Base-by-base conservation (phyloP, 2,329 filamentous ascomycete genomes). In the Colletotrichum magnum region DNA sequence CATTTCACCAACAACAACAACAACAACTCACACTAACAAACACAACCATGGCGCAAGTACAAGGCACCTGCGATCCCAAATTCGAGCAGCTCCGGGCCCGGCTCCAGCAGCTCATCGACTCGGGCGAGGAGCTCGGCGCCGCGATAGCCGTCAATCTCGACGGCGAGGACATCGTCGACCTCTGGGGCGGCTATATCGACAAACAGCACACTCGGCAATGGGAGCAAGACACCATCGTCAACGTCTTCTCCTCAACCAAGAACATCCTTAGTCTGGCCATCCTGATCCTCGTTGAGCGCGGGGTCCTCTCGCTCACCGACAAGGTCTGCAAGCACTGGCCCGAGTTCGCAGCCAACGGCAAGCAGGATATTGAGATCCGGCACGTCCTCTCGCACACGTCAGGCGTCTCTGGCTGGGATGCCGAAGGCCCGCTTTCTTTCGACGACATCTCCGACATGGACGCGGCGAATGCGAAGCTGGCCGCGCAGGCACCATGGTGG, bases 291-390 rank as follows among this genome's bases (percentile, higher is more conserved):
- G 74, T 82, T 26, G 79, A 82, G 52, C 79, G 81, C 2, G 80
- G 79, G 15, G 71, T 79, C 0, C 60, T 86, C 1, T 74, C 79
- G 58, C 72, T 77, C 0, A 69, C 79, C 52, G 82, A 77, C 18
- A 78, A 78, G 4, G 80, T 85, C 5, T 70, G 78, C 4, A 75
- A 78, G 43, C 80, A 84, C 73, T 86, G 84, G 83, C 83, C 84
- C 1, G 84, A 84, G 28, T 85, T 85, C 59, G 80, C 75, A 0
- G 76, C 72, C 6, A 80, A 82, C 26, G 82, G 81, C 47, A 84
- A 84, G 58, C 73, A 80, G 50, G 70, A 79, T 12, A 74, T 84
- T 24, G 72, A 78, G 16, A 78, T 84, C 10, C 75, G 77, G 2
- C 32, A 36, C 32, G 9, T 36, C 9, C 32, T 36, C 32, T 36